Base-by-base conservation (phyloP, 2,329 filamentous ascomycete genomes). In the Juglanconis sp. region DNA sequence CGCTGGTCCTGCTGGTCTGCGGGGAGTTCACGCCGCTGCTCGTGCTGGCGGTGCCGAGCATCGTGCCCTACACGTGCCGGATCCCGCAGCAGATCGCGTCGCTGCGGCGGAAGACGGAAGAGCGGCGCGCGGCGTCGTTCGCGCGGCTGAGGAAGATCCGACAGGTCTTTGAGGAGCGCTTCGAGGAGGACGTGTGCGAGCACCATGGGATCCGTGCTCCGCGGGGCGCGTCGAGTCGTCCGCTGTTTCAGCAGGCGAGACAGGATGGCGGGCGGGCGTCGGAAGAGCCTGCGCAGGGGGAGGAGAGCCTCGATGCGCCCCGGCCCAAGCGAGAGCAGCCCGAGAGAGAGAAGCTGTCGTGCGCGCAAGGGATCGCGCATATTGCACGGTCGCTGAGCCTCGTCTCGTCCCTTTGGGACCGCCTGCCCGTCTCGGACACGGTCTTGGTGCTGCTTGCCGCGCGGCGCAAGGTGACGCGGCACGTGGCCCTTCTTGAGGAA, bases 1-100 rank as follows among this genome's bases (percentile, higher is more conserved):
- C 79, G 0, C 63, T 96, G 3, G 77, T 97, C 53, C 80, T 96
- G 6, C 68, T 94, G 1, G 64, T 96, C 15, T 91, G 90, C 71
- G 94, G 92, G 32, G 94, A 98, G 74, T 88, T 96, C 75, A 91
- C 93, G 1, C 92, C 93, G 0, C 70, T 98, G 5, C 75, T 96
- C 5, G 88, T 96, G 1, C 77, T 92, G 6, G 83, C 86, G 36
- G 77, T 96, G 32, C 86, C 87, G 24, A 77, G 77, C 42, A 78
- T 92, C 30, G 89, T 96, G 32, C 94, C 94, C 0, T 85, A 86
- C 67, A 89, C 91, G 0, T 97, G 94, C 73, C 85, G 92, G 10
- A 89, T 97, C 61, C 94, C 94, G 0, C 78, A 77, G 44, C 94
- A 97, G 76, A 77, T 91, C 6, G 76, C 80, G 40, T 81, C 86